A percentile compares a stretch with the other conserved stretches of the same genome.
Evolutionary conservation across 306 rosid species (phyloP).

Genomic region (Alnus glutinosa): DNA sequence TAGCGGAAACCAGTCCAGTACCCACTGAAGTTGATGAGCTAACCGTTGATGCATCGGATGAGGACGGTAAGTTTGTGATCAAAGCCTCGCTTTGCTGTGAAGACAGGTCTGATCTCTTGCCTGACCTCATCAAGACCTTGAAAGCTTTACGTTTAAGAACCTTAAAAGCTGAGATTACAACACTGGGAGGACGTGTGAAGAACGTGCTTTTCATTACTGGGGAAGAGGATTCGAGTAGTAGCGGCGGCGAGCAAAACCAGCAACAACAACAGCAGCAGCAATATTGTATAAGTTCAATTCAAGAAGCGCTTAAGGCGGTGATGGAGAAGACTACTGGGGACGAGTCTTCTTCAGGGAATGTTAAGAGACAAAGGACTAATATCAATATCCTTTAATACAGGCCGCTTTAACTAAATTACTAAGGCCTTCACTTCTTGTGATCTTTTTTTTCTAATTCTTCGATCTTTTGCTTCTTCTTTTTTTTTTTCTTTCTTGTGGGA

Average conservation of each 20-base stretch:
- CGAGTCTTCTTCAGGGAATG: constrained; percentile 61
- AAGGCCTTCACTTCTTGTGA: constrained; percentile 28
- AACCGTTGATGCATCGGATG: constrained; percentile 63
- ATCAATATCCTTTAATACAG: constrained; percentile 61
- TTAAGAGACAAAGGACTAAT: constrained; percentile 84
- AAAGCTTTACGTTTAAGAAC: constrained; percentile 65
- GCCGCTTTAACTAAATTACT: constrained; percentile 39
- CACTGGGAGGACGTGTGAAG: constrained; percentile 77
- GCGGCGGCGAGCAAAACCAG: constrained; percentile 41
- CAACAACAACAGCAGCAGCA: constrained; percentile 37
- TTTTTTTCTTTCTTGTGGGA: constrained; percentile 26
- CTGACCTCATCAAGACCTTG: constrained; percentile 73
- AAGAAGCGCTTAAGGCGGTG: constrained; percentile 80
- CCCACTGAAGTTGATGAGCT: constrained; percentile 79
- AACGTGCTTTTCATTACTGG: constrained; percentile 74
- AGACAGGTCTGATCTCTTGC: constrained; percentile 78
- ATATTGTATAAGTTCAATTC: constrained; percentile 65
- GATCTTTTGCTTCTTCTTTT: background rate
- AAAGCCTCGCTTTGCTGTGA: constrained; percentile 89
- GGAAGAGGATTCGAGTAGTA: constrained; percentile 40
- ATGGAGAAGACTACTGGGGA: constrained; percentile 72
- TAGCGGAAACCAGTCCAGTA: constrained; percentile 70
- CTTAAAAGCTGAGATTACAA: constrained; percentile 79
- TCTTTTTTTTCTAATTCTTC: background rate
- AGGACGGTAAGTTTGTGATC: constrained; percentile 72